phyloP scores from a whole-genome alignment of 306 rosid genomes.

The Phaseolus lunatus region DNA sequence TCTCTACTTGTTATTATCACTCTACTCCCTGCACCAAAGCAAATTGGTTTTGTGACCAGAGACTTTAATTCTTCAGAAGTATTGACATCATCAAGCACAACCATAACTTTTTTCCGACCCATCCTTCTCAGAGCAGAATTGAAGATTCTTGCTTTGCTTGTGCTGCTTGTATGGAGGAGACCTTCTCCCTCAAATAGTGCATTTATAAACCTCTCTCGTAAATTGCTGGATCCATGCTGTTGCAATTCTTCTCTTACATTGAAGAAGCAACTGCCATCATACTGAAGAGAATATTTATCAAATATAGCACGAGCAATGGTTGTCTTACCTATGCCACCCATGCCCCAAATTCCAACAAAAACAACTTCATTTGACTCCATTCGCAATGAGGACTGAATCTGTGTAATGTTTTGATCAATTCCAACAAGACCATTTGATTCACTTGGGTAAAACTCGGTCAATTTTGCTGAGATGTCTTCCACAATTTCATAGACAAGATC shows the following conservation, averaged over 20 bases:
- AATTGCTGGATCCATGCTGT: background rate
- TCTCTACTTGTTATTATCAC: conserved; percentile 41
- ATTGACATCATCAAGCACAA: conserved; percentile 31
- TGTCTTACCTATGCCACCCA: conserved; percentile 48
- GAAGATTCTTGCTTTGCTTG: background rate
- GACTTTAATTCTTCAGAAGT: background rate
- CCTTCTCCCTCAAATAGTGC: conserved; percentile 18
- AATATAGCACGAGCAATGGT: conserved; percentile 33
- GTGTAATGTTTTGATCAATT: background rate
- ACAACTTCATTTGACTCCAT: background rate
- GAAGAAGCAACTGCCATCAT: conserved; percentile 37
- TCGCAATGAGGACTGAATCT: background rate
- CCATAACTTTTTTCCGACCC: conserved; percentile 4
- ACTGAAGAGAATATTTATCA: background rate
- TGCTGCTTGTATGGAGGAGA: background rate
- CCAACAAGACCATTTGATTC: conserved; percentile 8
- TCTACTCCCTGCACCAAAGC: conserved; percentile 21
- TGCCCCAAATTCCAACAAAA: conserved; percentile 49
- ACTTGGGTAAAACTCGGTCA: background rate
- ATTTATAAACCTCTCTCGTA: background rate
- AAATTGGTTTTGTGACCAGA: background rate
- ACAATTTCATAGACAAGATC: background rate
- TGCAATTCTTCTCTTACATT: conserved; percentile 8
- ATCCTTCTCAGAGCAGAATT: background rate
- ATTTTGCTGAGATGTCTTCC: background rate